These are phyloP conservation scores for Penicillium sp. DNA, from an alignment of 2,329 filamentous ascomycete species.

Conservation along the genomic window DNA sequence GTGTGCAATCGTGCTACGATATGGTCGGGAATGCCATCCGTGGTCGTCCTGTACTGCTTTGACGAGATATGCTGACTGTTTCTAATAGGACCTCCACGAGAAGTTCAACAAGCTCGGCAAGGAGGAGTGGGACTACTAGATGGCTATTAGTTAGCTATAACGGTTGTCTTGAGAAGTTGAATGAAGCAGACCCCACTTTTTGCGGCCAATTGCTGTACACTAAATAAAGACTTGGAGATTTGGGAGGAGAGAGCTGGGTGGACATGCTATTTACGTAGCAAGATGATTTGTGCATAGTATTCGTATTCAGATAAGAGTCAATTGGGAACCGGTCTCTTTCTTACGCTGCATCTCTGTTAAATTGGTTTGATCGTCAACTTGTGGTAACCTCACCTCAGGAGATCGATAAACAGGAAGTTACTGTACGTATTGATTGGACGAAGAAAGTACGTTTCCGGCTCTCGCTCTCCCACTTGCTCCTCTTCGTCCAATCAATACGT, in stretches of 20 bases:
- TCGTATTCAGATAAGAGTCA: constrained; percentile 29
- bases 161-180: constrained; percentile 14
- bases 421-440: no score
- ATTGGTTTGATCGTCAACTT: neutral
- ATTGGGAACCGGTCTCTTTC: constrained; percentile 30
- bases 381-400: no score
- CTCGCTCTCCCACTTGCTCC: no score
- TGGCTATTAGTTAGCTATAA: constrained; percentile 10
- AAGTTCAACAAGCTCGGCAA: constrained; percentile 99
- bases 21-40: neutral
- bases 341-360: constrained; percentile 6
- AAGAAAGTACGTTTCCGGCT: no score
- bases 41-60: neutral
- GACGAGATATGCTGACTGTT: constrained; percentile 8
- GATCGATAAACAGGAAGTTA: no score
- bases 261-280: constrained; percentile 23
- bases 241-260: constrained; percentile 22
- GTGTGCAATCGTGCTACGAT: neutral
- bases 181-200: constrained; percentile 15
- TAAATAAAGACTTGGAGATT: no score
- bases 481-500: no score
- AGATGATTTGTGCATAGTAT: constrained; percentile 37
- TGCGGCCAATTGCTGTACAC: constrained; percentile 32
- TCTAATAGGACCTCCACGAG: constrained; percentile 75
- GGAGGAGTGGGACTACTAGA: constrained; percentile 65